Evolutionary conservation across 768 basidiomycete species (phyloP).

Genomic region (Suillus plorans): DNA sequence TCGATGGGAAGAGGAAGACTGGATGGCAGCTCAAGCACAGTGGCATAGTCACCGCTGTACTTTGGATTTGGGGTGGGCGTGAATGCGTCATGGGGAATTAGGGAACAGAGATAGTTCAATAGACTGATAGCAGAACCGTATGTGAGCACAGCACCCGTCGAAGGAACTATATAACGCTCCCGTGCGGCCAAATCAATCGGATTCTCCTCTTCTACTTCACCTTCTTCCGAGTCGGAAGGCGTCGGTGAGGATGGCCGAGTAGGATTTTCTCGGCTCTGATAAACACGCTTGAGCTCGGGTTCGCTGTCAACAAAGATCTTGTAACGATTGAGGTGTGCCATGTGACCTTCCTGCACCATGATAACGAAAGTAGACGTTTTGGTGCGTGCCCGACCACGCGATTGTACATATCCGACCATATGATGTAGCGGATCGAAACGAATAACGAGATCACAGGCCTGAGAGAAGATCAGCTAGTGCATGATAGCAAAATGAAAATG

Average conservation of each 20-base stretch:
- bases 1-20: slow-evolving; percentile 58
- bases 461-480: slow-evolving; percentile 6
- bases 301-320: slow-evolving; percentile 57
- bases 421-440: slow-evolving; percentile 83
- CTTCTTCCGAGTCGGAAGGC: slow-evolving; percentile 28
- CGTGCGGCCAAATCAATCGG: slow-evolving; percentile 59
- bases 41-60: slow-evolving; percentile 60
- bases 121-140: slow-evolving; percentile 74
- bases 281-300: slow-evolving; percentile 60
- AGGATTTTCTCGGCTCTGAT: slow-evolving; percentile 49
- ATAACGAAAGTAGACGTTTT: slow-evolving; percentile 76
- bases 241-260: slow-evolving; percentile 26
- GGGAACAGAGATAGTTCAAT: slow-evolving; percentile 72
- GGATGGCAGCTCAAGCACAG: slow-evolving; percentile 63
- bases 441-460: slow-evolving; percentile 85
- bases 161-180: slow-evolving; percentile 71
- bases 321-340: slow-evolving; percentile 57
- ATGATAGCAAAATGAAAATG: neutral
- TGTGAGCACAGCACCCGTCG: slow-evolving; percentile 76
- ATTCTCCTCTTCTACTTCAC: slow-evolving; percentile 45
- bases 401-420: slow-evolving; percentile 87
- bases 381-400: slow-evolving; percentile 81
- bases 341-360: slow-evolving; percentile 69
- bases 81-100: slow-evolving; percentile 72
- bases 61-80: slow-evolving; percentile 59